These are phyloP conservation scores for Trichosporon sp. DNA, from an alignment of 1,284 basidiomycete genomes.

Conservation along the genomic window DNA sequence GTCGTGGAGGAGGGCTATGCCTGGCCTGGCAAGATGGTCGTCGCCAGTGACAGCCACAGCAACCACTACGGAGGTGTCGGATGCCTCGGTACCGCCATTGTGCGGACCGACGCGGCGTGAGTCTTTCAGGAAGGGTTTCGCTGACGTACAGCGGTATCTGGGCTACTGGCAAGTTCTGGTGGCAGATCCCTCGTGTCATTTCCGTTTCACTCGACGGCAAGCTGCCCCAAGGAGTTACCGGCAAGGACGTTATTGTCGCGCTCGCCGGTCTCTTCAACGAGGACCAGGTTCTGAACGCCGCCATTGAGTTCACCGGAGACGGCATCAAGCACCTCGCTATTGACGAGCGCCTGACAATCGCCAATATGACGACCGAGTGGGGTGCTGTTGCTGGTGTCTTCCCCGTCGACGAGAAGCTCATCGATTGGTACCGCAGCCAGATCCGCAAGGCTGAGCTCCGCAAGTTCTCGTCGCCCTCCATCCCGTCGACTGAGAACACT, in stretches of 20 bases:
- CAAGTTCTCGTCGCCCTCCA: slow-evolving; percentile 62
- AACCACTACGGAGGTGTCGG: slow-evolving; percentile 97
- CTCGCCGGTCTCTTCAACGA: slow-evolving; percentile 95
- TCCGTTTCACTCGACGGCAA: slow-evolving; percentile 87
- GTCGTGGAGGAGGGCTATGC: slow-evolving; percentile 96
- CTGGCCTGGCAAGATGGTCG: slow-evolving; percentile 87
- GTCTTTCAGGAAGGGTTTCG: slow-evolving; percentile 21
- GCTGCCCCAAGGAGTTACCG: slow-evolving; percentile 86
- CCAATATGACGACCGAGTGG: slow-evolving; percentile 99
- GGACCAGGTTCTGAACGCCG: slow-evolving; percentile 97
- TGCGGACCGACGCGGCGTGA: slow-evolving; percentile 66
- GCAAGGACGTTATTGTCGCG: slow-evolving; percentile 98
- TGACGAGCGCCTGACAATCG: slow-evolving; percentile 92
- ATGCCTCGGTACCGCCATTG: slow-evolving; percentile 95
- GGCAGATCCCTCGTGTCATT: slow-evolving; percentile 97
- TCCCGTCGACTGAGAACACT: slow-evolving; percentile 51
- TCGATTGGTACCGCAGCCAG: slow-evolving; percentile 85
- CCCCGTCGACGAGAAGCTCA: slow-evolving; percentile 80
- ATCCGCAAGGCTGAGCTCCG: slow-evolving; percentile 77
- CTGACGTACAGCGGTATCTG: slow-evolving; percentile 69
- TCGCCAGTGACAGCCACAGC: slow-evolving; percentile 94
- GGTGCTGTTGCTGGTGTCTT: slow-evolving; percentile 95
- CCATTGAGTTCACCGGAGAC: slow-evolving; percentile 95
- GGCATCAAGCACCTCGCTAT: slow-evolving; percentile 79
- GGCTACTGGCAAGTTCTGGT: slow-evolving; percentile 99